phyloP scores from a whole-genome alignment of 2,329 filamentous ascomycete genomes.

The Pestalotiopsis fici region DNA sequence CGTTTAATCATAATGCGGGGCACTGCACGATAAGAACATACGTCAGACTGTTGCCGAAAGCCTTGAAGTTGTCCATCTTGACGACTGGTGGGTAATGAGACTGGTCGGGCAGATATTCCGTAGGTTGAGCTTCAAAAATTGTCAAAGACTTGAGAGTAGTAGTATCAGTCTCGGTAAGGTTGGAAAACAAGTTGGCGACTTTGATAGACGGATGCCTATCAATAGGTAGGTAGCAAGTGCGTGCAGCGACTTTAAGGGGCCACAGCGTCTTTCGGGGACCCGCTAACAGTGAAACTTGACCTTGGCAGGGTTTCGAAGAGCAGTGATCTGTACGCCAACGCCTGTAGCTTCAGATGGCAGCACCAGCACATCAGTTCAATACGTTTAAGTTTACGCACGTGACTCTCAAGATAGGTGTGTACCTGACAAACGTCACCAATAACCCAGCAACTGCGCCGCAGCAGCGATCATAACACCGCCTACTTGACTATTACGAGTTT shows the following conservation, averaged over 20 bases:
- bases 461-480: not conserved
- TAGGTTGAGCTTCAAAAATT: not conserved
- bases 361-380: not conserved
- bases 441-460: not conserved
- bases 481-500: not conserved
- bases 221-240: not conserved
- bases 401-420: not conserved
- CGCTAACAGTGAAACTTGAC: constrained; percentile 1
- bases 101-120: not conserved
- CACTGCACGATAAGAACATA: constrained; percentile 33
- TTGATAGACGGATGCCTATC: constrained; percentile 2
- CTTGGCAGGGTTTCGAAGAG: not conserved
- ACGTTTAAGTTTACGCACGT: not conserved
- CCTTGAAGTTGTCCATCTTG: constrained; percentile 60
- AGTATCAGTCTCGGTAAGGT: not conserved
- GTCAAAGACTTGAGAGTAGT: not conserved
- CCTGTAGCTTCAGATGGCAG: not conserved
- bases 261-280: not conserved
- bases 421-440: not conserved
- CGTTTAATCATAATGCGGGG: constrained; percentile 7
- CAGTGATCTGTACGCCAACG: not conserved
- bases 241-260: not conserved
- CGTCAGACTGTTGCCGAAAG: constrained; percentile 57
- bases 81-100: not conserved
- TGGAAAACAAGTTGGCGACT: constrained; percentile 1